phyloP scores from a whole-genome alignment of 257 asterid species.

The Forsythia suspensa region DNA sequence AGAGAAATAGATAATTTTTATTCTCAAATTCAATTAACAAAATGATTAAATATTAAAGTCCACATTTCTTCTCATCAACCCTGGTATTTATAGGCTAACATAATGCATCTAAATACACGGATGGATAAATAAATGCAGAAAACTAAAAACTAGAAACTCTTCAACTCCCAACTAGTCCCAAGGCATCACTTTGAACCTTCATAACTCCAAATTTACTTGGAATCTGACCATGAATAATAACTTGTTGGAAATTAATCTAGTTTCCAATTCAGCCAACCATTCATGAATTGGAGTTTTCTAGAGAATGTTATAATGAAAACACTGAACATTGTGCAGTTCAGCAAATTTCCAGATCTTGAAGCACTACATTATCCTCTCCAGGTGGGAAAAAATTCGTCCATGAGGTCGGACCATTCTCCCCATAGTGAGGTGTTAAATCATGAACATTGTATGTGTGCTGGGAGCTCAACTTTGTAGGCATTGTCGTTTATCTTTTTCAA shows the following conservation, averaged over 20 bases:
- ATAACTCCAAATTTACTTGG: neutral
- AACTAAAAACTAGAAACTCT: too few relatives aligned
- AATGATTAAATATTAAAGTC: neutral
- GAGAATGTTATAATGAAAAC: neutral
- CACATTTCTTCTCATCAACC: neutral
- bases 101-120: neutral
- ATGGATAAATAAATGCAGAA: neutral
- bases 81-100: neutral
- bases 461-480: too few relatives aligned
- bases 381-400: too few relatives aligned
- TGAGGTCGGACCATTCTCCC: too few relatives aligned
- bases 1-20: neutral
- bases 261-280: too few relatives aligned
- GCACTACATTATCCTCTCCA: neutral
- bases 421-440: too few relatives aligned
- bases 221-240: neutral
- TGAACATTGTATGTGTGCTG: too few relatives aligned
- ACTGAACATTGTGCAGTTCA: neutral
- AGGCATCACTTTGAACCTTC: neutral
- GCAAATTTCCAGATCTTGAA: neutral
- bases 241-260: neutral
- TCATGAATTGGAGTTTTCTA: neutral
- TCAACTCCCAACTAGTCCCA: neutral
- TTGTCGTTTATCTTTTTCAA: too few relatives aligned
- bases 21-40: neutral